Conservation (phyloP, 208 protist genomes). For the Phytomonas sp. region DNA sequence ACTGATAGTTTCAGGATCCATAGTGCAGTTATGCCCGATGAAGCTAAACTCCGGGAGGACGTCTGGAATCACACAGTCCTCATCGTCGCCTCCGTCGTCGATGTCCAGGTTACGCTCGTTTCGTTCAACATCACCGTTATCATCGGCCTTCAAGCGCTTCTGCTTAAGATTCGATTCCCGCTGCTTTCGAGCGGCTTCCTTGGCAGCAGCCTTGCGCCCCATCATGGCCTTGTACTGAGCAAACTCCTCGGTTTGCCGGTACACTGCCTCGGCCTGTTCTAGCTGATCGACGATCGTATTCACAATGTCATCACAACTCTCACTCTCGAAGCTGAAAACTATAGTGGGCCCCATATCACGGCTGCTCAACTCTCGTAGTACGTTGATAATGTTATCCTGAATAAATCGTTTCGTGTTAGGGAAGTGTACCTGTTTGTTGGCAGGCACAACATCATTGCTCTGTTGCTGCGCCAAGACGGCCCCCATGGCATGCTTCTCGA, state of each 20-base stretch:
- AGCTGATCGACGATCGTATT: conserved; percentile 68
- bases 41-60: conserved; percentile 87
- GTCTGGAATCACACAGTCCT: conserved; percentile 64
- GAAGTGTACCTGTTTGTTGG: conserved; percentile 22
- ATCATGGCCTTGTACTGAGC: conserved; percentile 53
- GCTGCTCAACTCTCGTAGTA: conserved; percentile 84
- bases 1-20: conserved; percentile 29
- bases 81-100: conserved; percentile 27
- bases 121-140: conserved; percentile 59
- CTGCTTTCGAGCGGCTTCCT: conserved; percentile 47
- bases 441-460: neutral
- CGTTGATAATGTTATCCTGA: conserved; percentile 65
- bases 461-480: conserved; percentile 14
- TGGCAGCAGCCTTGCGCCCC: conserved; percentile 52
- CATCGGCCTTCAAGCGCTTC: conserved; percentile 58
- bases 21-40: conserved; percentile 47
- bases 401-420: conserved; percentile 83
- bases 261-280: conserved; percentile 66
- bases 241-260: conserved; percentile 86
- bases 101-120: conserved; percentile 36
- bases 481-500: conserved; percentile 50
- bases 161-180: conserved; percentile 74
- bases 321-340: conserved; percentile 88
- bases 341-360: conserved; percentile 86
- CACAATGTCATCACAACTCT: conserved; percentile 81